Base-by-base conservation (phyloP, 768 basidiomycete genomes). In the Podaxis sp. region DNA sequence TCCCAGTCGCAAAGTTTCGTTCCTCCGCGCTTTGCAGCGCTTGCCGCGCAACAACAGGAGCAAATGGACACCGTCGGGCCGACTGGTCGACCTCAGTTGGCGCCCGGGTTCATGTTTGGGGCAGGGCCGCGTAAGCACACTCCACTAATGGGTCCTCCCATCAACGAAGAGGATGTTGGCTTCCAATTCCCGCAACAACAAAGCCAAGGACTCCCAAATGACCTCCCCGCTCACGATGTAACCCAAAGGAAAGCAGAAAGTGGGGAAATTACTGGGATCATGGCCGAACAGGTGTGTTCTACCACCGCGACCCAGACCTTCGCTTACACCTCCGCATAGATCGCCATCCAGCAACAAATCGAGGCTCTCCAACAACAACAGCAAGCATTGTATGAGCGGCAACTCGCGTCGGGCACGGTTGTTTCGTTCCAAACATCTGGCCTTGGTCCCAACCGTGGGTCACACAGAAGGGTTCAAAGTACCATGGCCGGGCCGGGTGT, bases 31-130 rank as follows among this genome's bases (percentile, higher is more conserved):
- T 96, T 96, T 69, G 91, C 88, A 16, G 91, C 86, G 58, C 79
- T 88, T 66, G 90, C 86, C 40, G 86, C 82, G 37, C 89, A 87
- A 66, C 88, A 89, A 70, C 87, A 91, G 63, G 83, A 91, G 63
- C 80, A 83, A 64, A 74, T 77, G 47, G 86, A 90, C 63, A 47
- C 76, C 59, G 67, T 89, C 53, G 87, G 91, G 35, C 85, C 91
- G 14, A 82, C 88, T 28, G 89, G 91, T 48, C 87, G 93, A 63
- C 93, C 93, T 40, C 93, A 95, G 70, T 84, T 95, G 40, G 92
- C 93, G 10, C 93, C 93, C n/a, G 80, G 81, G 52, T 96, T 97
- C 74, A 93, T 89, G 81, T 97, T 95, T 71, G 95, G 93, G 52
- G 84, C 86, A 59, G 44, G 55, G 21, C 40, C 40, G 46, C 77